Percentiles rank a stretch among this genome's conserved stretches.
phyloP scores from a whole-genome alignment of 2,329 filamentous ascomycete species.

The Fusarium temperatum region DNA sequence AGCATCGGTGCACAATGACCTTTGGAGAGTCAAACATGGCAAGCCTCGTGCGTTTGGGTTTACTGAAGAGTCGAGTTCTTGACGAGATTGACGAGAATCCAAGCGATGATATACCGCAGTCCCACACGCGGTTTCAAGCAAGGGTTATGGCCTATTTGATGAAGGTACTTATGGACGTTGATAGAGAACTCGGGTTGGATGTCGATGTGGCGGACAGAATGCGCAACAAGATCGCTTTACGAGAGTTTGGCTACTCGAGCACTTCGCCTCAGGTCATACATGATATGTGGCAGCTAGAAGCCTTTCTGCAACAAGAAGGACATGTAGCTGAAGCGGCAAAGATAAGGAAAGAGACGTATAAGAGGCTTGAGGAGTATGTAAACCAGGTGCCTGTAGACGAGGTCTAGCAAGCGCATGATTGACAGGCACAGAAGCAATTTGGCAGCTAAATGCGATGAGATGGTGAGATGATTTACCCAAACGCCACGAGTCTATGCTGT shows the following conservation, averaged over 20 bases:
- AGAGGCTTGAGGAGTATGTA: conserved; percentile 11
- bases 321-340: not conserved
- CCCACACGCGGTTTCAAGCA: not conserved
- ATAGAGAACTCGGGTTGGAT: not conserved
- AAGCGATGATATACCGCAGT: not conserved
- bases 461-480: conserved; percentile 4
- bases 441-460: not conserved
- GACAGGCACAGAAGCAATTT: not conserved
- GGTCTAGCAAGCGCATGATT: not conserved
- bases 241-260: conserved; percentile 5
- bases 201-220: conserved; percentile 10
- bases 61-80: conserved; percentile 5
- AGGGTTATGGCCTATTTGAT: conserved; percentile 9
- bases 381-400: not conserved
- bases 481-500: conserved; percentile 35
- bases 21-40: not conserved
- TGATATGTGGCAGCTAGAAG: conserved; percentile 16
- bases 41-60: not conserved
- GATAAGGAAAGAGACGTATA: conserved; percentile 3
- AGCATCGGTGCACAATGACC: conserved; percentile 6
- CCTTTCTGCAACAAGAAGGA: not conserved
- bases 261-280: conserved; percentile 10
- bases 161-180: conserved; percentile 8
- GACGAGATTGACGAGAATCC: not conserved
- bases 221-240: not conserved